Evolutionary conservation across 169 alveolate species (phyloP).

Genomic region (Babesia caballi): DNA sequence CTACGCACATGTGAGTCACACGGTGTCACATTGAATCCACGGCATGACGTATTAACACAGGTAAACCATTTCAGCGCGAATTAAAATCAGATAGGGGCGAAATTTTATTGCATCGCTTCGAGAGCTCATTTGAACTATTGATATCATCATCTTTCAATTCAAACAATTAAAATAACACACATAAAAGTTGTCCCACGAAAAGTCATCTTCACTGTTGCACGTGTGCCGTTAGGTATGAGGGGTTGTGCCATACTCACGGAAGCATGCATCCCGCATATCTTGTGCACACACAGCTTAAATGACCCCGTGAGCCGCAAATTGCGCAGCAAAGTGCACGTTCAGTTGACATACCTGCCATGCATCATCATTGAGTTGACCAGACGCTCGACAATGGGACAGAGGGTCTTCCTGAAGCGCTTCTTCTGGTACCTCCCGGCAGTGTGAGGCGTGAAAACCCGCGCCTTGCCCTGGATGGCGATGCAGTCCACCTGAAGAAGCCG

Average conservation of each 20-base stretch:
- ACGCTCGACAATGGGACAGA: constrained; percentile 99
- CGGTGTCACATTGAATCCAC: constrained; percentile 40
- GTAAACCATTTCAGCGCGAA: constrained; percentile 33
- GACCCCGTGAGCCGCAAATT: neutral
- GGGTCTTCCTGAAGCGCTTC: constrained; percentile 97
- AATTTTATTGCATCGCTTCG: constrained; percentile 61
- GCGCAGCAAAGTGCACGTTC: neutral
- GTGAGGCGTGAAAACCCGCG: constrained; percentile 96
- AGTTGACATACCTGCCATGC: constrained; percentile 74
- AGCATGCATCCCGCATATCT: too few species aligned
- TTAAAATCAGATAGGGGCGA: constrained; percentile 73
- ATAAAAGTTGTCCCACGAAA: too few species aligned
- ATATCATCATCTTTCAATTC: constrained; percentile 59
- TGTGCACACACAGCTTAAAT: too few species aligned
- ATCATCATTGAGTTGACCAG: constrained; percentile 88
- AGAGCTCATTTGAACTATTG: constrained; percentile 41
- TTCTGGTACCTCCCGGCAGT: constrained; percentile 99
- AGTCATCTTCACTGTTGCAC: too few species aligned
- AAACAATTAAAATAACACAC: too few species aligned
- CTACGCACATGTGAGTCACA: constrained; percentile 58
- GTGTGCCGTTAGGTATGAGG: too few species aligned
- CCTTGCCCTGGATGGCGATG: constrained; percentile 90
- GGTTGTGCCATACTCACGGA: too few species aligned
- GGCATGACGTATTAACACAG: too few species aligned
- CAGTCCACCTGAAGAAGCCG: constrained; percentile 82